A percentile compares a stretch with the other conserved stretches of the same genome.
Conservation (phyloP, 257 asterid genomes). For the Solanum chaucha region DNA sequence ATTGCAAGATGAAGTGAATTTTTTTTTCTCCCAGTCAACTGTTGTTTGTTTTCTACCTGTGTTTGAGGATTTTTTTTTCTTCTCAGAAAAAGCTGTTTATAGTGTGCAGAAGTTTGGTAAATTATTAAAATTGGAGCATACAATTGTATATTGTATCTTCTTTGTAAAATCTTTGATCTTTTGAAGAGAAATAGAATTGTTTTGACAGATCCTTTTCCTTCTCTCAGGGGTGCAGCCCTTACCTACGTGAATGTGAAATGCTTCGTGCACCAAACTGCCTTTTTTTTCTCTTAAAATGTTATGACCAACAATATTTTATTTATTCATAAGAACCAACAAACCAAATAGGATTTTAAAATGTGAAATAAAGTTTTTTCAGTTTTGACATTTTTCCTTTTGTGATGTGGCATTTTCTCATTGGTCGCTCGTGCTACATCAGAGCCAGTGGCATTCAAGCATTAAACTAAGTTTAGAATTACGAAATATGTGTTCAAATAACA, state of each 20-base stretch:
- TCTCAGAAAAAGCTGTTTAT: neutral
- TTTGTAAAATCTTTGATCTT: neutral
- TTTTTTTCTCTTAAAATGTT: neutral
- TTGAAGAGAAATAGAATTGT: neutral
- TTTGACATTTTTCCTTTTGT: neutral
- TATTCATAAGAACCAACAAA: neutral
- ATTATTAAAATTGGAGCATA: neutral
- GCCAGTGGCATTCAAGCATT: neutral
- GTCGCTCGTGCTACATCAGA: neutral
- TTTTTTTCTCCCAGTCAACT: neutral
- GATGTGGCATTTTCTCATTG: neutral
- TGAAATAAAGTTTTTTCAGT: neutral
- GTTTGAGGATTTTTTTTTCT: neutral
- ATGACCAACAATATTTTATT: neutral
- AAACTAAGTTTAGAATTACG: neutral
- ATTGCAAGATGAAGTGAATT: neutral
- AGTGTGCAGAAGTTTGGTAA: neutral
- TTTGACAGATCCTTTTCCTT: neutral
- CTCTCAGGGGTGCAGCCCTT: too few relatives aligned
- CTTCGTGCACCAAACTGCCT: fast-evolving
- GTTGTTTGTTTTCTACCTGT: neutral
- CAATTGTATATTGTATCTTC: neutral
- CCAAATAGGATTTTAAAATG: neutral
- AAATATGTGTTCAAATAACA: neutral
- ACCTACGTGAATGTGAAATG: fast-evolving